Conservation (phyloP, 352 stramenopile genomes). For the Phytophthora fragariaefolia region DNA sequence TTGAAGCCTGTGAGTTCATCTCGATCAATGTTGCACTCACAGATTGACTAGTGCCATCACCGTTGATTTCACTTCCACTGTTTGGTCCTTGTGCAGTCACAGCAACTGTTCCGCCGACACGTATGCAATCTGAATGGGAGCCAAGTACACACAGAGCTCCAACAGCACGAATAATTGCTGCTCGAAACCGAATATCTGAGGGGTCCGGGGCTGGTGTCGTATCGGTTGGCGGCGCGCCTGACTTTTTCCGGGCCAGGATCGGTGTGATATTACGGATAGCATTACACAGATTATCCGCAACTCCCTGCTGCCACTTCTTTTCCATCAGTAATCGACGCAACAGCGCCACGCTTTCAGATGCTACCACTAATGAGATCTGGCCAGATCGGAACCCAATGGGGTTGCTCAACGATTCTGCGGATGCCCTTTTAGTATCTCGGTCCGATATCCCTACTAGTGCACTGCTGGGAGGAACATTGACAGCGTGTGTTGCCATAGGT, state of each 20-base stretch:
- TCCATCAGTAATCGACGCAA: slow-evolving; percentile 77
- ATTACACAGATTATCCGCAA: slow-evolving; percentile 70
- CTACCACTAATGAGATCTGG: slow-evolving; percentile 78
- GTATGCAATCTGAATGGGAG: slow-evolving; percentile 85
- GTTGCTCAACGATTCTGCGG: slow-evolving; percentile 81
- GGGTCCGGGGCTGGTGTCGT: slow-evolving; percentile 18
- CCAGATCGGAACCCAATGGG: slow-evolving; percentile 82
- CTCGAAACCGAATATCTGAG: slow-evolving; percentile 71
- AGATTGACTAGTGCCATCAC: slow-evolving; percentile 47
- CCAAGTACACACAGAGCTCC: slow-evolving; percentile 84
- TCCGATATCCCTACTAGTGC: slow-evolving; percentile 26
- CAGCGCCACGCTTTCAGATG: slow-evolving; percentile 85
- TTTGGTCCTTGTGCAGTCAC: slow-evolving; percentile 58
- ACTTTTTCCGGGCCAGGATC: slow-evolving; percentile 55
- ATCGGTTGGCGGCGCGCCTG: slow-evolving; percentile 18
- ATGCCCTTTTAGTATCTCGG: slow-evolving; percentile 33
- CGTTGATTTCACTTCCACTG: slow-evolving; percentile 31
- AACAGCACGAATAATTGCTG: slow-evolving; percentile 81
- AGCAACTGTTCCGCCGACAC: slow-evolving; percentile 79
- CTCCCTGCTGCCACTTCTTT: slow-evolving; percentile 61
- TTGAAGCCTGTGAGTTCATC: slow-evolving; percentile 64
- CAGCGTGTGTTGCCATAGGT: slow-evolving; percentile 61
- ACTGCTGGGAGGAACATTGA: slow-evolving; percentile 48
- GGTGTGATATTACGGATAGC: slow-evolving; percentile 81
- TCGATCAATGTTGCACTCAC: slow-evolving; percentile 80